Evolutionary conservation across 2,329 filamentous ascomycete genomes (phyloP).

Genomic region (Xylaria polymorpha): DNA sequence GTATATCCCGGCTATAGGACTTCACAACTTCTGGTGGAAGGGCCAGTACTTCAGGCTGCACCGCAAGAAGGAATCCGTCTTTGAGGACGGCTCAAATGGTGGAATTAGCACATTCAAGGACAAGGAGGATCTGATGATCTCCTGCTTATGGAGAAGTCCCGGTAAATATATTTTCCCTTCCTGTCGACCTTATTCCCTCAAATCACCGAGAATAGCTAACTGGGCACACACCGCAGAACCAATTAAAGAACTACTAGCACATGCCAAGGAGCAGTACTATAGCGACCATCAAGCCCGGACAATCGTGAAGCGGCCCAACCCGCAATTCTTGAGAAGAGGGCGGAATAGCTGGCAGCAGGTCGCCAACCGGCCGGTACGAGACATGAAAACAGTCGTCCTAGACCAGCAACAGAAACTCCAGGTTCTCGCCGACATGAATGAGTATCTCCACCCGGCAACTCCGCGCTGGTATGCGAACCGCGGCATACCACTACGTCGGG

Average conservation of each 20-base stretch:
- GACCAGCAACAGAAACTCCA: conserved; percentile 73
- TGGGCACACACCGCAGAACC: conserved; percentile 54
- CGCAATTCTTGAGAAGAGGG: conserved; percentile 59
- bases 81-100: conserved; percentile 51
- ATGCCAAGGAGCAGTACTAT: conserved; percentile 65
- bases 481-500: conserved; percentile 80
- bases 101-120: conserved; percentile 58
- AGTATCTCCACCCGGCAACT: conserved; percentile 78
- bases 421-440: conserved; percentile 78
- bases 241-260: conserved; percentile 66
- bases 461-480: conserved; percentile 79
- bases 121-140: conserved; percentile 64
- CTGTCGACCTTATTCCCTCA: background rate
- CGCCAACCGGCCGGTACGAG: conserved; percentile 72
- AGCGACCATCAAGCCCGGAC: conserved; percentile 66
- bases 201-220: conserved; percentile 1
- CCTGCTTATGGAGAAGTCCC: conserved; percentile 64
- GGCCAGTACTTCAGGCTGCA: conserved; percentile 62
- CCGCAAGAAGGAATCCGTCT: conserved; percentile 58
- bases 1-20: conserved; percentile 65
- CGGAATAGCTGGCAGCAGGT: conserved; percentile 66
- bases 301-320: conserved; percentile 65
- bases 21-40: conserved; percentile 66
- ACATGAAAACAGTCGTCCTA: conserved; percentile 80
- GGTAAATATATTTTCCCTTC: conserved; percentile 37